A percentile compares a stretch with the other conserved stretches of the same genome.
phyloP scores from a whole-genome alignment of 179 eudicot species.

The Drosera spatulata region DNA sequence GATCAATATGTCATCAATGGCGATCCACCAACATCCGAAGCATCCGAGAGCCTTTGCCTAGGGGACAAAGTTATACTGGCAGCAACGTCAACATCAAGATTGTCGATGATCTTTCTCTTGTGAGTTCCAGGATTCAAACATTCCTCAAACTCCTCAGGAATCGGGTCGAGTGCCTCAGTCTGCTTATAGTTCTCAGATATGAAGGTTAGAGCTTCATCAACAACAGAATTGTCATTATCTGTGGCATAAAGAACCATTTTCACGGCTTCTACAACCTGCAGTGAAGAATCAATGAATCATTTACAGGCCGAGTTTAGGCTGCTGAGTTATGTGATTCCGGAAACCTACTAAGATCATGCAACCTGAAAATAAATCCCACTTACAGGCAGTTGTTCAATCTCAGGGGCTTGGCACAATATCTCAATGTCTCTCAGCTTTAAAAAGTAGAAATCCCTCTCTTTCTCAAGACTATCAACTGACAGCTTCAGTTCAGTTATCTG shows the following conservation, averaged over 20 bases:
- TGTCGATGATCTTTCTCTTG: too few species aligned
- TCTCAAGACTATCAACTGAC: conserved; percentile 74
- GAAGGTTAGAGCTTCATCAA: conserved; percentile 66
- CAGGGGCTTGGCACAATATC: conserved; percentile 67
- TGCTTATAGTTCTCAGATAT: conserved; percentile 31
- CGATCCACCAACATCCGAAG: too few species aligned
- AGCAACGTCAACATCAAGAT: too few species aligned
- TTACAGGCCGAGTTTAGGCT: background rate
- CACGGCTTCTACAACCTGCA: conserved; percentile 59
- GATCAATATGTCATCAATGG: too few species aligned
- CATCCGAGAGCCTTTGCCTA: too few species aligned
- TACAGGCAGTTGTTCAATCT: conserved; percentile 62
- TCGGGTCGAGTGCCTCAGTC: too few species aligned
- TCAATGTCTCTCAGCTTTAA: conserved; percentile 78
- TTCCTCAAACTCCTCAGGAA: too few species aligned
- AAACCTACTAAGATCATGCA: too few species aligned
- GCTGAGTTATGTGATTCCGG: background rate
- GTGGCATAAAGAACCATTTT: conserved; percentile 59
- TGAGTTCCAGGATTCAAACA: too few species aligned
- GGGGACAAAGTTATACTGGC: too few species aligned
- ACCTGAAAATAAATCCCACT: background rate
- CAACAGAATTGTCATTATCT: conserved; percentile 52
- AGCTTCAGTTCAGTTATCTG: conserved; percentile 84
- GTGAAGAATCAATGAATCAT: background rate
- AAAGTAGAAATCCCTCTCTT: conserved; percentile 84